Percentiles rank a stretch among this genome's conserved stretches.
phyloP scores from a whole-genome alignment of 768 basidiomycete species.

The Trichaptum fuscoviolaceum region DNA sequence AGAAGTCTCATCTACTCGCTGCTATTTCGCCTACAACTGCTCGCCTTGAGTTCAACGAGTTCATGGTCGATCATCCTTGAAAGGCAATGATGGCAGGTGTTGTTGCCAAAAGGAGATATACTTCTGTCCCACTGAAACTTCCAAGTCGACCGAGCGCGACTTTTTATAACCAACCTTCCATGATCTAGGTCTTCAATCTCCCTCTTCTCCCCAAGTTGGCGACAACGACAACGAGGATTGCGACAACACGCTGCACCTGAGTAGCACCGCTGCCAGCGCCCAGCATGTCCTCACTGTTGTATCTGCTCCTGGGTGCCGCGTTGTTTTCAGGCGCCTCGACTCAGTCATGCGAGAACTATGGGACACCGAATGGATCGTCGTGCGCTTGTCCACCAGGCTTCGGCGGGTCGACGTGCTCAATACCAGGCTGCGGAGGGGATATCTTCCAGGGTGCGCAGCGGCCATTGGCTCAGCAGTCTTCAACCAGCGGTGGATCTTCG shows the following conservation, averaged over 20 bases:
- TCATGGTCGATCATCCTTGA: not conserved
- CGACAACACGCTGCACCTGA: not conserved
- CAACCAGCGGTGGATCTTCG: constrained; percentile 25
- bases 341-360: constrained; percentile 63
- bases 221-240: not conserved
- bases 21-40: not conserved
- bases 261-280: not conserved
- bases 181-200: not conserved
- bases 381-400: constrained; percentile 84
- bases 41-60: not conserved
- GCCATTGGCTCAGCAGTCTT: constrained; percentile 39
- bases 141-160: not conserved
- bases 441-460: constrained; percentile 68
- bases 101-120: not conserved
- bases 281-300: not conserved
- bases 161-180: not conserved
- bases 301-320: not conserved
- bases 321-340: not conserved
- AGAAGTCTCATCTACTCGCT: too few species aligned
- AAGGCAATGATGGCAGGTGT: not conserved
- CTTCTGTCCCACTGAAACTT: not conserved
- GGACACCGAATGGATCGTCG: constrained; percentile 43
- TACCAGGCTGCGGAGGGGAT: constrained; percentile 73
- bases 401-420: constrained; percentile 63
- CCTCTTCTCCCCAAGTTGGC: not conserved